Percentiles rank a stretch among this genome's conserved stretches.
These are phyloP conservation scores for Luvunga scandens DNA, from an alignment of 345 rosid species.

Conservation along the genomic window DNA sequence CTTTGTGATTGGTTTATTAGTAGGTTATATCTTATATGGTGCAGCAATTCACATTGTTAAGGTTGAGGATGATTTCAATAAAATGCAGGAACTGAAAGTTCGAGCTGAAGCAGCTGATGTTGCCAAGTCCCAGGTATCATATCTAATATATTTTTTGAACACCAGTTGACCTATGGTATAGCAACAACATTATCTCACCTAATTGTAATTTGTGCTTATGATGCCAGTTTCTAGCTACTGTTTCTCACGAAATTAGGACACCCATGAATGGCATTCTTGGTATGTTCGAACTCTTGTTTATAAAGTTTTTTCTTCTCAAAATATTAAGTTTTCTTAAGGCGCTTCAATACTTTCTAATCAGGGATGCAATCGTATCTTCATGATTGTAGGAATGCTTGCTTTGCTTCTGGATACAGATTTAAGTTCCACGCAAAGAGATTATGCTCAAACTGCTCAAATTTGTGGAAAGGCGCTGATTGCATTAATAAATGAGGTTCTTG, in stretches of 20 bases:
- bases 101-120: constrained; percentile 98
- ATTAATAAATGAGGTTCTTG: constrained; percentile 94
- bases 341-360: neutral
- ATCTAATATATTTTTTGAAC: neutral
- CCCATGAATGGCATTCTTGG: constrained; percentile 99
- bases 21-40: constrained; percentile 76
- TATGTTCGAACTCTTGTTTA: constrained; percentile 24
- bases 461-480: constrained; percentile 96
- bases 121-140: constrained; percentile 81
- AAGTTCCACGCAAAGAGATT: constrained; percentile 87
- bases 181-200: neutral
- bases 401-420: constrained; percentile 88
- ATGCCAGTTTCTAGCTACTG: constrained; percentile 90
- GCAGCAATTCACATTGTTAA: constrained; percentile 80
- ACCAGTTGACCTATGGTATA: neutral
- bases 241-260: constrained; percentile 96
- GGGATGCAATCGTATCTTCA: neutral
- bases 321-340: neutral
- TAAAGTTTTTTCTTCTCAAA: neutral
- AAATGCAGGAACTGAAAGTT: constrained; percentile 79
- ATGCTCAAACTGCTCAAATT: constrained; percentile 91
- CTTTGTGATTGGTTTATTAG: constrained; percentile 74
- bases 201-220: constrained; percentile 14
- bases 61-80: constrained; percentile 82
- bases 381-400: constrained; percentile 82